Percentiles rank a stretch among this genome's conserved stretches.
Evolutionary conservation across 805 yeast species (phyloP).

Genomic region (Huiozyma naganishii): DNA sequence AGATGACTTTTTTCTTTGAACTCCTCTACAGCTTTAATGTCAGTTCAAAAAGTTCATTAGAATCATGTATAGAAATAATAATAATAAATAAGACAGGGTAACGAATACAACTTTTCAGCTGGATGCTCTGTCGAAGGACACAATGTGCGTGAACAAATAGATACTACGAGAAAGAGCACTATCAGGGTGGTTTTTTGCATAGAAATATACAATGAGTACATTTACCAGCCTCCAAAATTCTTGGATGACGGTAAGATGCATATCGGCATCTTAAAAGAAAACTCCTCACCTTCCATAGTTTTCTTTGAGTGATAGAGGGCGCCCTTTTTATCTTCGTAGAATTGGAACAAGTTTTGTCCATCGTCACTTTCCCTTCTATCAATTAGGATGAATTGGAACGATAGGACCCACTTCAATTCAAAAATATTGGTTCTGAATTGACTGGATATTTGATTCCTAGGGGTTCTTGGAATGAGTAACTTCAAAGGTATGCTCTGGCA

Average conservation of each 20-base stretch:
- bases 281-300: conserved; percentile 30
- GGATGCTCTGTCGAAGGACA: not conserved
- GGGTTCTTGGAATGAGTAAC: conserved; percentile 25
- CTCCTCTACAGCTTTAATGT: no score
- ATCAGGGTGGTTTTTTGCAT: no score
- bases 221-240: conserved; percentile 39
- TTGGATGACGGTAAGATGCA: conserved; percentile 35
- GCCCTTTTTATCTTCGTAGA: conserved; percentile 32
- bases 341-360: conserved; percentile 4
- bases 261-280: conserved; percentile 37
- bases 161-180: no score
- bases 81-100: not conserved
- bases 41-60: no score
- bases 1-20: no score
- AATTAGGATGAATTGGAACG: conserved; percentile 29
- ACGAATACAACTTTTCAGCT: not conserved
- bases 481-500: conserved; percentile 20
- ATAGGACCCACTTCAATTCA: conserved; percentile 30
- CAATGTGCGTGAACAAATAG: not conserved
- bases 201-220: no score
- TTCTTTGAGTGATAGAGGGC: conserved; percentile 25
- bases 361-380: not conserved
- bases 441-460: conserved; percentile 27
- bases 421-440: conserved; percentile 34
- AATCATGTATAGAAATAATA: no score